Conservation (phyloP, 371 early-diverging fungal species). For the Mortierella sp. region DNA sequence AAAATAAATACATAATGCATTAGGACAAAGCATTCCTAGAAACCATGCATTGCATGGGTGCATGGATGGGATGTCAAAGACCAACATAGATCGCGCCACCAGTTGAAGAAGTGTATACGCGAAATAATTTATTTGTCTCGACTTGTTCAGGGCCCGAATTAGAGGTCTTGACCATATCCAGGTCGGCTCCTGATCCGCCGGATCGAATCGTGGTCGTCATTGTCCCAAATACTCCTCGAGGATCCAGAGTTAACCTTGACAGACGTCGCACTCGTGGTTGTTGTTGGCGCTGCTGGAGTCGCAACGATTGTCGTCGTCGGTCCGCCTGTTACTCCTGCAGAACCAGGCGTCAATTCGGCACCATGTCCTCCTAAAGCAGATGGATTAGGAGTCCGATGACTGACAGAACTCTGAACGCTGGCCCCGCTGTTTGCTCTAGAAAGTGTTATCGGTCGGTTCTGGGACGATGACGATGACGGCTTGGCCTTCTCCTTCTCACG, state of each 20-base stretch:
- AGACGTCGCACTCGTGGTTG: neutral
- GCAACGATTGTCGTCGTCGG: neutral
- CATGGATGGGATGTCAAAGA: too few relatives aligned
- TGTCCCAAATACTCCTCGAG: slow-evolving; percentile 9
- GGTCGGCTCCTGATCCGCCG: slow-evolving; percentile 18
- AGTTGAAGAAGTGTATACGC: neutral
- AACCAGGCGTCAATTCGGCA: neutral
- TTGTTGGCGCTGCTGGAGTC: neutral
- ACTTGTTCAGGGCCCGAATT: neutral
- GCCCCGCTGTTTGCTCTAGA: slow-evolving; percentile 29
- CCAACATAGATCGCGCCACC: too few relatives aligned
- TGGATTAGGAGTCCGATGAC: neutral
- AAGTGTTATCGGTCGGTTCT: slow-evolving; percentile 13
- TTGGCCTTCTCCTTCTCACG: slow-evolving; percentile 15
- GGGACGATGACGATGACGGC: neutral
- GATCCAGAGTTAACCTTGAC: slow-evolving; percentile 6
- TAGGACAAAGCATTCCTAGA: neutral
- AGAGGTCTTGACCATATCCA: slow-evolving; percentile 12
- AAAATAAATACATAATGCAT: neutral
- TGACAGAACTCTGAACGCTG: slow-evolving; percentile 18
- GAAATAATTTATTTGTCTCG: neutral
- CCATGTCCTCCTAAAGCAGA: neutral
- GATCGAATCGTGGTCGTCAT: slow-evolving; percentile 15
- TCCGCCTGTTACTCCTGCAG: neutral
- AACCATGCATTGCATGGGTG: too few relatives aligned